These are phyloP conservation scores for Candida suzukii DNA, from an alignment of 805 yeast species.

Conservation along the genomic window DNA sequence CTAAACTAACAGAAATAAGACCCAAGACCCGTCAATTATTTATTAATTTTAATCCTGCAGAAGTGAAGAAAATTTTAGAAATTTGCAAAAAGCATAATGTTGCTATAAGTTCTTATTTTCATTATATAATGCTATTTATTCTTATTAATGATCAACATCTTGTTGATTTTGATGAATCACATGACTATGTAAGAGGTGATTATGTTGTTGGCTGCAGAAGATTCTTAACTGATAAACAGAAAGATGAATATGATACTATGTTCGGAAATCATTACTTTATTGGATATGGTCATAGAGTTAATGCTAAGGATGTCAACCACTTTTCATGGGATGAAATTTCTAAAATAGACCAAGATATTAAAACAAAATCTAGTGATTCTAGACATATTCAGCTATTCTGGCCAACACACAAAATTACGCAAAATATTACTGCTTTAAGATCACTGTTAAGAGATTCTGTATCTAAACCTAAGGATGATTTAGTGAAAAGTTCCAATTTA, in stretches of 20 bases:
- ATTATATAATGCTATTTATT: background rate
- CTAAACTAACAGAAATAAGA: background rate
- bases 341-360: background rate
- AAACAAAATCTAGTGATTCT: background rate
- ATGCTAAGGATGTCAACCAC: background rate
- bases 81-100: background rate
- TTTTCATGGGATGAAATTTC: slow-evolving; percentile 2
- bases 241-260: background rate
- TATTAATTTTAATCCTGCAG: background rate
- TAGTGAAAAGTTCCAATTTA: background rate
- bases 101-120: background rate
- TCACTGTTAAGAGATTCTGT: background rate
- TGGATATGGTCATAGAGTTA: background rate
- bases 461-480: background rate
- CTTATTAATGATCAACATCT: background rate
- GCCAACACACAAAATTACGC: too few relatives aligned
- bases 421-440: background rate
- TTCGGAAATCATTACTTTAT: background rate
- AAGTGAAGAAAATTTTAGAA: background rate
- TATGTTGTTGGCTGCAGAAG: background rate
- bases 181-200: background rate
- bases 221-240: background rate
- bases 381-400: background rate
- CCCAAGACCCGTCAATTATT: background rate
- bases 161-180: background rate